Evolutionary conservation across 1,284 basidiomycete genomes (phyloP).

Genomic region (Omphalotus olearius): DNA sequence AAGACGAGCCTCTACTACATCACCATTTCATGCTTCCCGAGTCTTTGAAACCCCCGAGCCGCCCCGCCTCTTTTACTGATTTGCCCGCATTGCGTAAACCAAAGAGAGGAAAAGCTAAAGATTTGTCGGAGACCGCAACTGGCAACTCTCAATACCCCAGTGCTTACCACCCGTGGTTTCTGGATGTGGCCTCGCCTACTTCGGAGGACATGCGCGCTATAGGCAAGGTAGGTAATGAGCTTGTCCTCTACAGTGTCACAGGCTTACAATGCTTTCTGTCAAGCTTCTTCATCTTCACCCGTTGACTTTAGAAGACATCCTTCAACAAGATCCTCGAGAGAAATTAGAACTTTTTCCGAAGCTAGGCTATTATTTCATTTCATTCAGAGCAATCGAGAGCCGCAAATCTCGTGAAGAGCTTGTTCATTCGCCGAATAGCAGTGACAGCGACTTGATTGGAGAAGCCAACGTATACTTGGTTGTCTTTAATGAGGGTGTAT

Average conservation of each 20-base stretch:
- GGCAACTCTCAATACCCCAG: slow-evolving; percentile 25
- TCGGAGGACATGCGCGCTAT: slow-evolving; percentile 89
- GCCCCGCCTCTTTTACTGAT: slow-evolving; percentile 26
- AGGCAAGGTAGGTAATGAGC: slow-evolving; percentile 59
- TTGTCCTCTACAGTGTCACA: slow-evolving; percentile 1
- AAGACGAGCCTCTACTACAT: slow-evolving; percentile 14
- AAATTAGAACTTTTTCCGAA: slow-evolving; percentile 89
- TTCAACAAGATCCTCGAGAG: slow-evolving; percentile 92
- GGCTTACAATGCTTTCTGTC: background rate
- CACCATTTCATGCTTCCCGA: slow-evolving; percentile 36
- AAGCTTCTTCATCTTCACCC: slow-evolving; percentile 89
- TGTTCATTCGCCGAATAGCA: slow-evolving; percentile 24
- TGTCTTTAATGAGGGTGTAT: slow-evolving; percentile 88
- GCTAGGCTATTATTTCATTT: slow-evolving; percentile 92
- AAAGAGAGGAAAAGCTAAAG: slow-evolving; percentile 34
- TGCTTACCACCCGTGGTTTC: slow-evolving; percentile 70
- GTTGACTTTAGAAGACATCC: slow-evolving; percentile 90
- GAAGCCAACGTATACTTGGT: slow-evolving; percentile 88
- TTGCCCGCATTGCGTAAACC: slow-evolving; percentile 21
- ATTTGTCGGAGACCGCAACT: slow-evolving; percentile 1
- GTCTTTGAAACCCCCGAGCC: slow-evolving; percentile 21
- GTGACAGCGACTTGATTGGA: slow-evolving; percentile 52
- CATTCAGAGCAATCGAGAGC: slow-evolving; percentile 81
- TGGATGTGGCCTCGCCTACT: slow-evolving; percentile 87
- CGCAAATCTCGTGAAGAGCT: slow-evolving; percentile 38